Conservation (phyloP, 257 asterid species). For the Petunia secreta region DNA sequence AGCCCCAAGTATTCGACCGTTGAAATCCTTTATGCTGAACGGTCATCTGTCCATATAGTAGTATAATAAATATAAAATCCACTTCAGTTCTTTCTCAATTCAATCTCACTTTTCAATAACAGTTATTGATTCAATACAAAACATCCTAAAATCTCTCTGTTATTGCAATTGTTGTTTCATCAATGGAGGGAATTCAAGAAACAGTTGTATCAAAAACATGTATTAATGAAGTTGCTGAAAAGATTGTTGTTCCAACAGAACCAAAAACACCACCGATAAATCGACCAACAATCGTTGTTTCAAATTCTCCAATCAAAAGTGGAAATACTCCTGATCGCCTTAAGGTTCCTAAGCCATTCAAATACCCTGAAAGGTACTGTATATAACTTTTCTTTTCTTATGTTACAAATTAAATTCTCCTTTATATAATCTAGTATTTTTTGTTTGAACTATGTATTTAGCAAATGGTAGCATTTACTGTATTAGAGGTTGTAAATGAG, state of each 20-base stretch:
- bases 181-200: neutral
- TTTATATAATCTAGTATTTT: too few relatives aligned
- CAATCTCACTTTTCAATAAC: constrained; percentile 31
- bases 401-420: too few relatives aligned
- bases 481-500: too few relatives aligned
- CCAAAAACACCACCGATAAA: neutral
- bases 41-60: constrained; percentile 27
- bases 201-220: neutral
- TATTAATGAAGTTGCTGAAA: neutral
- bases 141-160: neutral
- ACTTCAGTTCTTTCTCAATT: neutral
- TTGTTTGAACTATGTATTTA: neutral
- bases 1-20: constrained; percentile 38
- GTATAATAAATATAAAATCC: neutral
- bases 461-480: too few relatives aligned
- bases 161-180: neutral
- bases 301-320: constrained; percentile 17
- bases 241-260: neutral
- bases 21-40: constrained; percentile 30
- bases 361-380: constrained; percentile 66
- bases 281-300: constrained; percentile 14
- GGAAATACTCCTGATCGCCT: constrained; percentile 54
- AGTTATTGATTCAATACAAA: neutral
- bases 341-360: constrained; percentile 70
- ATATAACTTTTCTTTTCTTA: neutral